Percentiles rank a stretch among this genome's conserved stretches.
Conservation (phyloP, 176 grass and related monocot species). For the Puya raimondii region DNA sequence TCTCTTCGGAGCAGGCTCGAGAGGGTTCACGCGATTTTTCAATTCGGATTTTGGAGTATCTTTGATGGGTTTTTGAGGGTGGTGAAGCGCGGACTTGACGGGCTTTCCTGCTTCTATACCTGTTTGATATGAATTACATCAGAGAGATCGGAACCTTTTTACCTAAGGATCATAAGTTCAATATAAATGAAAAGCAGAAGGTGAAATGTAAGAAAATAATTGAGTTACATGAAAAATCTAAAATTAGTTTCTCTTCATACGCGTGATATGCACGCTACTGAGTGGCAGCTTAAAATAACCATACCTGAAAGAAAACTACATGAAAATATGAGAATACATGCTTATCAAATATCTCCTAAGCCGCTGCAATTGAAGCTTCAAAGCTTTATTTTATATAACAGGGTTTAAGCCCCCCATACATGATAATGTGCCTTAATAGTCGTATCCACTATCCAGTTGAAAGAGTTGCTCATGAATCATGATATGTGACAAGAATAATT, state of each 20-base stretch:
- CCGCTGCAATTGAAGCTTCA: too few relatives aligned
- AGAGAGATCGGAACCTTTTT: background rate
- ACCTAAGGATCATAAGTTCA: background rate
- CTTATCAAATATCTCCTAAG: background rate
- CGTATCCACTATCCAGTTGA: background rate
- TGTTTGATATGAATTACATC: slow-evolving; percentile 14
- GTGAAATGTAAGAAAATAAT: background rate
- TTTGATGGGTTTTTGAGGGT: slow-evolving; percentile 14
- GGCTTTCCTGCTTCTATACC: slow-evolving; percentile 30
- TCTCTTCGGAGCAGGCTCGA: slow-evolving; percentile 26
- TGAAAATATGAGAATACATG: background rate
- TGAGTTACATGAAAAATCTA: background rate
- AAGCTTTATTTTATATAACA: too few relatives aligned
- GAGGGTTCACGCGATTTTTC: slow-evolving; percentile 21
- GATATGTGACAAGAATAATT: background rate
- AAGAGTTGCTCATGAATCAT: background rate
- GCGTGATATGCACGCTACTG: background rate
- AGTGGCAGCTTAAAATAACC: background rate
- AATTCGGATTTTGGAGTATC: slow-evolving; percentile 7
- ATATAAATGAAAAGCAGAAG: background rate
- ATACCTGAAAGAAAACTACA: background rate
- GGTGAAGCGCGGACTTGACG: slow-evolving; percentile 16
- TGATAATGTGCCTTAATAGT: too few relatives aligned
- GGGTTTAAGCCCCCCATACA: too few relatives aligned
- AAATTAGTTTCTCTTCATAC: background rate